Evolutionary conservation across 192 early-diverging fungal species (phyloP).

Genomic region (Linnemannia schmuckeri): DNA sequence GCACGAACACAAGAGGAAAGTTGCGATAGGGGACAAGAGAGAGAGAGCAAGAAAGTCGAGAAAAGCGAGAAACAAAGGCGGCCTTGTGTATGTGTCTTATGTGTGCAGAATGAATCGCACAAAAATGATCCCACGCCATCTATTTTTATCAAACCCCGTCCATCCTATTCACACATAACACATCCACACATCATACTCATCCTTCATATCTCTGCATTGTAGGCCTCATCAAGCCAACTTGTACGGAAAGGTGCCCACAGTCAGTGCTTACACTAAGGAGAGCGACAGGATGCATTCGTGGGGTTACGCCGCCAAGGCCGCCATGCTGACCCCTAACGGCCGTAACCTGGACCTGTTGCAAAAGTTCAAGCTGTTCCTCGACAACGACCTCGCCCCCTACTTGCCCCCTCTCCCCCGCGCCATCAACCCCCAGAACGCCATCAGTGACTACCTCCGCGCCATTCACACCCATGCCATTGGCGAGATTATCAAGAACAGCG

Average conservation of each 20-base stretch:
- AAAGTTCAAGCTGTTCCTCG: conserved; percentile 64
- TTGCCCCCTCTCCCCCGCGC: conserved; percentile 57
- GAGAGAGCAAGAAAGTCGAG: conserved; percentile 23
- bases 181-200: background rate
- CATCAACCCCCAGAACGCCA: conserved; percentile 61
- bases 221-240: conserved; percentile 46
- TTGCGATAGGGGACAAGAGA: conserved; percentile 20
- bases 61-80: background rate
- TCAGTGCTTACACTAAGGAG: conserved; percentile 63
- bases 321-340: conserved; percentile 54
- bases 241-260: conserved; percentile 64
- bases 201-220: background rate
- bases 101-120: background rate
- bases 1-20: conserved; percentile 15
- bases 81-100: background rate
- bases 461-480: conserved; percentile 60
- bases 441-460: conserved; percentile 62
- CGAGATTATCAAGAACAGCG: conserved; percentile 59
- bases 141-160: background rate
- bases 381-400: conserved; percentile 61
- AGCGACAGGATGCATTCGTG: conserved; percentile 58
- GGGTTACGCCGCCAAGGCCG: conserved; percentile 60
- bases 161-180: background rate
- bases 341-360: conserved; percentile 59
- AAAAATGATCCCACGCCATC: background rate